These are phyloP conservation scores for Scheffersomyces ergatensis DNA, from an alignment of 805 yeast genomes.

Conservation along the genomic window DNA sequence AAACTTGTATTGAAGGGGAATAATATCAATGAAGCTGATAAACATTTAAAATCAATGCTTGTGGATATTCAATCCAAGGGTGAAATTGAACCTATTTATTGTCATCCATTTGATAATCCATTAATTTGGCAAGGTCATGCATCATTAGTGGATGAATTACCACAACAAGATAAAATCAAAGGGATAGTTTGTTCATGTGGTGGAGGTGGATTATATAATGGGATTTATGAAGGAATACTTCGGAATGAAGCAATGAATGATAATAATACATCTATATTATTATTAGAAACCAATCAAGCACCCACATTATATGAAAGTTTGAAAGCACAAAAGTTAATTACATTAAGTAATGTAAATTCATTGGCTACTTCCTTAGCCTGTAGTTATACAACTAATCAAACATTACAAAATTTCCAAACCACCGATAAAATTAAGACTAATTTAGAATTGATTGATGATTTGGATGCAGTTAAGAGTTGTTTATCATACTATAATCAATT, in stretches of 20 bases:
- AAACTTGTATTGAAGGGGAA: conserved; percentile 45
- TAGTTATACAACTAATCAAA: conserved; percentile 49
- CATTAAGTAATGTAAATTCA: conserved; percentile 45
- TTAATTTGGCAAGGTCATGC: conserved; percentile 57
- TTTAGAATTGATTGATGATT: conserved; percentile 40
- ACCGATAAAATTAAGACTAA: conserved; percentile 12
- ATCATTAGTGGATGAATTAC: conserved; percentile 44
- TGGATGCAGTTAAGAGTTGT: conserved; percentile 54
- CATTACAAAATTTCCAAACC: conserved; percentile 38
- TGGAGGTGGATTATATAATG: conserved; percentile 58
- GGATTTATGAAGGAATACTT: conserved; percentile 43
- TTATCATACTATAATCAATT: conserved; percentile 49
- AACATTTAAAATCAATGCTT: conserved; percentile 29
- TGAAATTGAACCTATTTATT: conserved; percentile 41
- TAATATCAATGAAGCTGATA: conserved; percentile 51
- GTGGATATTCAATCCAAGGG: conserved; percentile 1
- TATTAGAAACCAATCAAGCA: conserved; percentile 61
- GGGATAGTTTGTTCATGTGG: conserved; percentile 56
- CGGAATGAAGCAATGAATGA: conserved; percentile 24
- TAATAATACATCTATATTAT: conserved; percentile 30
- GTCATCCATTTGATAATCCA: conserved; percentile 55
- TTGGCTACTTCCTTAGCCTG: conserved; percentile 68
- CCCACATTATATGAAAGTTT: conserved; percentile 57
- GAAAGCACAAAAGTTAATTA: conserved; percentile 41
- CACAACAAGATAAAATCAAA: conserved; percentile 24